phyloP scores from a whole-genome alignment of 2,329 filamentous ascomycete genomes.

The Fusarium torulosum region DNA sequence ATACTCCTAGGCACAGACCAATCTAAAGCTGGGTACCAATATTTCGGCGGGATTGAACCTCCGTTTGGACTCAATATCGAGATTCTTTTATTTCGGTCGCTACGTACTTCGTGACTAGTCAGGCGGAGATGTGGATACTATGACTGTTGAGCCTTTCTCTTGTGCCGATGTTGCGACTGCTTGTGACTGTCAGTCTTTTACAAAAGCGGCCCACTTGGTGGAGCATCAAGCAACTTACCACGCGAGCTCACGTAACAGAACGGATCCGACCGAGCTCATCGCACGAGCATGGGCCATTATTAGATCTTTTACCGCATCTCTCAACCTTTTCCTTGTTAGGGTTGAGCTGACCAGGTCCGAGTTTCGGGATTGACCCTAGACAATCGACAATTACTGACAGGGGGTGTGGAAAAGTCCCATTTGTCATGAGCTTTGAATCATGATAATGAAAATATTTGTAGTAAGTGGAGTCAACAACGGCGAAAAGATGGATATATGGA shows the following conservation, averaged over 20 bases:
- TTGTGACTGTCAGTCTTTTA: constrained; percentile 20
- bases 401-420: not conserved
- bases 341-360: constrained; percentile 3
- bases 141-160: constrained; percentile 18
- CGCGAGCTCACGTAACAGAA: constrained; percentile 2
- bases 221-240: constrained; percentile 7
- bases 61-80: not conserved
- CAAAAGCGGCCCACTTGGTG: constrained; percentile 15
- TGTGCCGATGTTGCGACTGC: not conserved
- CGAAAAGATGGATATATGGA: too few relatives aligned
- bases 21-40: constrained; percentile 3
- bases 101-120: constrained; percentile 6
- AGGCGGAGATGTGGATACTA: constrained; percentile 24
- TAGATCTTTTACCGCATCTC: constrained; percentile 15
- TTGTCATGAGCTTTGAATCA: too few relatives aligned
- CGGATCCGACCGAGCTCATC: constrained; percentile 33
- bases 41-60: not conserved
- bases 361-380: constrained; percentile 10
- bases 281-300: constrained; percentile 34
- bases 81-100: not conserved
- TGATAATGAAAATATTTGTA: too few relatives aligned
- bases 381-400: not conserved
- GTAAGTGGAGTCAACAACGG: too few relatives aligned
- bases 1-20: not conserved
- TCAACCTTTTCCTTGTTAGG: constrained; percentile 12